Base-by-base conservation (phyloP, 257 asterid species). In the Buddleja alternifolia region DNA sequence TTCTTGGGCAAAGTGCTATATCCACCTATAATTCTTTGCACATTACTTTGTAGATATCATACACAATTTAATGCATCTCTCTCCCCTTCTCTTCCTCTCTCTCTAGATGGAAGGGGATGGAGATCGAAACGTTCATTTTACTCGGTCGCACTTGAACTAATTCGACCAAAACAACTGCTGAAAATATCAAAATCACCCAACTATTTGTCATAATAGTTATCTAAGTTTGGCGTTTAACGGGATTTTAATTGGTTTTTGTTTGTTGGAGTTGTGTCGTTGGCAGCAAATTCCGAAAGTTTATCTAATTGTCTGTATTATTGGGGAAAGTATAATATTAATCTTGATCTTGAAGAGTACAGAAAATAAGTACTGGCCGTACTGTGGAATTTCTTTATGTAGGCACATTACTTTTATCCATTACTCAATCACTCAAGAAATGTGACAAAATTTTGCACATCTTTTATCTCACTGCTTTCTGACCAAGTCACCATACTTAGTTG, bases 1-100 rank as follows among this genome's bases (percentile, higher is more conserved):
- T 85, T 88, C 88, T 88, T 67, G 95, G 87, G 75, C 65, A 55
- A 63, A 83, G 92, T 84, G 93, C 85, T 82, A 65, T 77, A 83
- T 81, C 90, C 91, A 82, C 83, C 75, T 78, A 63, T 75, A 61
- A 69, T 47, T 77, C 75, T 67, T 71, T 55, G 53, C 76, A 46
- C 73, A 66, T 63, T 71, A 55, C 45, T 68, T 32, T 74, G 60
- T 29, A 75, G 84, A 86, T 78, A 72, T 72, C 71, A 73, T 78
- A 74, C 82, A 78, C 34, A 76, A 63, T 71, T 19, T 51, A 7
- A 19, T 29, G 6, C 20, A 68, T 58, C 29, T 19, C 46, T 53
- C 39, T 58, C 46, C 44, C 67, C 54, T 39, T 53, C 62, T 62
- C 66, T 41, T 12, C 42, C 23, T 54, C 10, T 44, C 29, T 58